These are phyloP conservation scores for Hymenoscyphus linearis DNA, from an alignment of 2,329 filamentous ascomycete species.

Conservation along the genomic window DNA sequence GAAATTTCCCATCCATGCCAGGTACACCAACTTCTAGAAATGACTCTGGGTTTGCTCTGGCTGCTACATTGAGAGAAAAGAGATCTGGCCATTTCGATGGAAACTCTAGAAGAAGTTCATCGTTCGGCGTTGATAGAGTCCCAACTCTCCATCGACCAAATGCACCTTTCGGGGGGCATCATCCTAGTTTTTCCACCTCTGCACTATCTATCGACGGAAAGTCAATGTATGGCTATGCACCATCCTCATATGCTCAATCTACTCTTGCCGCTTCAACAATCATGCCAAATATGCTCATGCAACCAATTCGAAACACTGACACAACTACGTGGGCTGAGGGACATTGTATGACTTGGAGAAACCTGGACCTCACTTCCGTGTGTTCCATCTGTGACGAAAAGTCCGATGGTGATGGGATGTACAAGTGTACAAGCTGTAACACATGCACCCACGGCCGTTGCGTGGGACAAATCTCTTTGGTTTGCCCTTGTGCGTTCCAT, in stretches of 20 bases:
- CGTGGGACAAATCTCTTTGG: conserved; percentile 56
- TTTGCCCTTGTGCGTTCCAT: conserved; percentile 58
- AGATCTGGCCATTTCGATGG: conserved; percentile 81
- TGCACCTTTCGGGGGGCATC: conserved; percentile 66
- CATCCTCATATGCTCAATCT: conserved; percentile 80
- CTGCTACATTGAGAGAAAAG: conserved; percentile 85
- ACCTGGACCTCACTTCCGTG: conserved; percentile 51
- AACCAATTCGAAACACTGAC: conserved; percentile 73
- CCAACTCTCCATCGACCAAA: conserved; percentile 63
- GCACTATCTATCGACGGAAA: conserved; percentile 37
- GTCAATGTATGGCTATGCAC: conserved; percentile 60
- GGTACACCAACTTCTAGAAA: conserved; percentile 78
- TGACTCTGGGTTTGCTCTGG: conserved; percentile 85
- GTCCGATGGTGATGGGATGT: conserved; percentile 61
- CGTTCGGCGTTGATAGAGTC: conserved; percentile 74
- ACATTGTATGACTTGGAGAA: conserved; percentile 67
- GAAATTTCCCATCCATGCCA: conserved; percentile 69
- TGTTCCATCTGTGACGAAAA: conserved; percentile 76
- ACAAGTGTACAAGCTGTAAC: conserved; percentile 64
- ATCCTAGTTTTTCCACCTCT: conserved; percentile 64
- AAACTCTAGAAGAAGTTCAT: conserved; percentile 83
- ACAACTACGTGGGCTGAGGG: conserved; percentile 80
- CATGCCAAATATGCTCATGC: conserved; percentile 78
- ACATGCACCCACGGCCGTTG: conserved; percentile 54
- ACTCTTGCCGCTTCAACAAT: conserved; percentile 80